These are phyloP conservation scores for Penicillium roqueforti DNA, from an alignment of 495 filamentous ascomycete genomes.

Conservation along the genomic window DNA sequence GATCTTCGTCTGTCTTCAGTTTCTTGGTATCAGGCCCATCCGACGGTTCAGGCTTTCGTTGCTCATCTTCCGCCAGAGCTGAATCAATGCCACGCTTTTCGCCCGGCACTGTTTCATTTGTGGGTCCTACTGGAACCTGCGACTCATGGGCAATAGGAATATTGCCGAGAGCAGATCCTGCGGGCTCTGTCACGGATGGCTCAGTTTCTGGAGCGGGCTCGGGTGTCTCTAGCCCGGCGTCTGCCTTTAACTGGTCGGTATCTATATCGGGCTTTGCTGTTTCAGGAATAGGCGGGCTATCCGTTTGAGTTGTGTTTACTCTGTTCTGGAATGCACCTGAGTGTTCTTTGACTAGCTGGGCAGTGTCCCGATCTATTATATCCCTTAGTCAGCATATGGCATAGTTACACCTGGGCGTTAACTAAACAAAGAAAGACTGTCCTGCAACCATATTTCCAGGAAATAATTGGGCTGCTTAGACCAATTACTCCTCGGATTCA, in stretches of 20 bases:
- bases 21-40: slow-evolving; percentile 27
- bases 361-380: not conserved
- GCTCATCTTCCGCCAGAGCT: not conserved
- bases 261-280: not conserved
- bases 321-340: slow-evolving; percentile 17
- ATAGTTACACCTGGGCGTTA: not conserved
- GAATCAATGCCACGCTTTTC: slow-evolving; percentile 34
- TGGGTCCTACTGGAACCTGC: slow-evolving; percentile 5
- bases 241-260: not conserved
- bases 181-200: not conserved
- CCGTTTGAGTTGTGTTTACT: slow-evolving; percentile 17
- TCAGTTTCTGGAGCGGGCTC: not conserved
- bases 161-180: not conserved
- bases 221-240: not conserved
- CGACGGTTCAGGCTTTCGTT: slow-evolving; percentile 11
- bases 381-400: slow-evolving; percentile 19
- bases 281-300: slow-evolving; percentile 5
- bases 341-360: slow-evolving; percentile 13
- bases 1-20: slow-evolving; percentile 24
- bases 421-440: not conserved
- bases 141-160: slow-evolving; percentile 1
- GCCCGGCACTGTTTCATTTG: slow-evolving; percentile 18
- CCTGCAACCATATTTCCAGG: not conserved
- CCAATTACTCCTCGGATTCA: not conserved
- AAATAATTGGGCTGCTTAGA: not conserved